These are phyloP conservation scores for Dictyostelium brefeldianum DNA, from an alignment of 78 protist genomes.

Conservation along the genomic window DNA sequence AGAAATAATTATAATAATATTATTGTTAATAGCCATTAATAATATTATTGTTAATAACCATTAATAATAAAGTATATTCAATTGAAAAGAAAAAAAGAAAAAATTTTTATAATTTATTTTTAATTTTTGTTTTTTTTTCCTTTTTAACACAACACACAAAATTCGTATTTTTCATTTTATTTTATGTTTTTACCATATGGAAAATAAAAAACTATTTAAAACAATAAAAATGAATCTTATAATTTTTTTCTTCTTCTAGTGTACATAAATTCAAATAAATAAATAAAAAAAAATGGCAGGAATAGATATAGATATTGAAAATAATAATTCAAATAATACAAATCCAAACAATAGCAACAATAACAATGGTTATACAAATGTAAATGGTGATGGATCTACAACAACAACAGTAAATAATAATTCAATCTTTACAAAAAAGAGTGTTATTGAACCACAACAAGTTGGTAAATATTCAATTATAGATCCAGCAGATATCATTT, in stretches of 20 bases:
- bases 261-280: no score
- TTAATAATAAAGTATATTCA: no score
- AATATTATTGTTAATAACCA: no score
- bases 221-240: background rate
- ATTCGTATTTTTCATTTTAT: background rate
- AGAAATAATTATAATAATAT: no score
- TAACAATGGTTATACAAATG: background rate
- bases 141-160: background rate
- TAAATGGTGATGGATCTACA: background rate
- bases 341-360: background rate
- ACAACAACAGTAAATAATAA: background rate
- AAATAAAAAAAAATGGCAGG: slow-evolving; percentile 8
- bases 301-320: background rate
- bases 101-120: background rate
- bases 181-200: background rate
- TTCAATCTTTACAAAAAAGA: background rate
- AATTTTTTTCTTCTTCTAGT: no score
- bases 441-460: background rate
- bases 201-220: background rate
- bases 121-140: background rate
- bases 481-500: background rate
- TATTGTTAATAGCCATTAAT: no score
- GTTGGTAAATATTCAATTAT: slow-evolving; percentile 4
- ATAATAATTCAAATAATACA: background rate
- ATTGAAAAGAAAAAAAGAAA: no score